Percentiles rank a stretch among this genome's conserved stretches.
phyloP scores from a whole-genome alignment of 2,329 filamentous ascomycete species.

The Periconia sp. region DNA sequence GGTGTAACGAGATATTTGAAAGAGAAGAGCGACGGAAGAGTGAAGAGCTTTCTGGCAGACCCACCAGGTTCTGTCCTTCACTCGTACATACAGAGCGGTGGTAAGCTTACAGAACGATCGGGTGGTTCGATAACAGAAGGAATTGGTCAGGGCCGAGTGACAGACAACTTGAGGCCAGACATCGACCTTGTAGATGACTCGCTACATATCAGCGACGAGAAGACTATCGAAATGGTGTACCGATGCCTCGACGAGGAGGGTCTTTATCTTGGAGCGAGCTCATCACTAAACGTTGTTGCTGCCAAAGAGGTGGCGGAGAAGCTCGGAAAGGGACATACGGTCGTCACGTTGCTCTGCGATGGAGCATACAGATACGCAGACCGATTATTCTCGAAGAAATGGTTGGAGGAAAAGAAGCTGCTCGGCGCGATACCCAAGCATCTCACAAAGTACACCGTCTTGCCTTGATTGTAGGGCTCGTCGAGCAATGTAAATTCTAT shows the following conservation, averaged over 20 bases:
- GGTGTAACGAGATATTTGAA: conserved; percentile 90
- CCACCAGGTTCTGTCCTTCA: conserved; percentile 93
- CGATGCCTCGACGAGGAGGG: conserved; percentile 95
- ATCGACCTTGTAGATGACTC: conserved; percentile 84
- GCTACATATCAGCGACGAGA: conserved; percentile 84
- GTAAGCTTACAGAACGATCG: conserved; percentile 77
- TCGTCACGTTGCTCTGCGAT: conserved; percentile 93
- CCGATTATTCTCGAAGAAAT: conserved; percentile 87
- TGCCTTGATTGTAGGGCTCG: conserved; percentile 69
- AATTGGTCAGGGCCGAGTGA: conserved; percentile 94
- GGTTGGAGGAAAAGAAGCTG: conserved; percentile 86
- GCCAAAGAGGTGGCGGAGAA: conserved; percentile 93
- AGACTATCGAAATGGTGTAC: conserved; percentile 98
- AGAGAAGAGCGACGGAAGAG: conserved; percentile 75
- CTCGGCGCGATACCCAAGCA: conserved; percentile 81
- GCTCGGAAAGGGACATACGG: conserved; percentile 84
- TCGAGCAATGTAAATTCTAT: too few species aligned
- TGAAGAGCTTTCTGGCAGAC: conserved; percentile 90
- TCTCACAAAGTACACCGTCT: conserved; percentile 90
- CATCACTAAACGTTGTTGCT: conserved; percentile 91
- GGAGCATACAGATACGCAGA: conserved; percentile 98
- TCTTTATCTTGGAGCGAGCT: conserved; percentile 92
- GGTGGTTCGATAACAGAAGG: conserved; percentile 96
- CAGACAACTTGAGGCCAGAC: conserved; percentile 90
- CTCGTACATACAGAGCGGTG: conserved; percentile 86